A percentile compares a stretch with the other conserved stretches of the same genome.
These are phyloP conservation scores for Drosera spatulata DNA, from an alignment of 179 eudicot genomes.

Conservation along the genomic window DNA sequence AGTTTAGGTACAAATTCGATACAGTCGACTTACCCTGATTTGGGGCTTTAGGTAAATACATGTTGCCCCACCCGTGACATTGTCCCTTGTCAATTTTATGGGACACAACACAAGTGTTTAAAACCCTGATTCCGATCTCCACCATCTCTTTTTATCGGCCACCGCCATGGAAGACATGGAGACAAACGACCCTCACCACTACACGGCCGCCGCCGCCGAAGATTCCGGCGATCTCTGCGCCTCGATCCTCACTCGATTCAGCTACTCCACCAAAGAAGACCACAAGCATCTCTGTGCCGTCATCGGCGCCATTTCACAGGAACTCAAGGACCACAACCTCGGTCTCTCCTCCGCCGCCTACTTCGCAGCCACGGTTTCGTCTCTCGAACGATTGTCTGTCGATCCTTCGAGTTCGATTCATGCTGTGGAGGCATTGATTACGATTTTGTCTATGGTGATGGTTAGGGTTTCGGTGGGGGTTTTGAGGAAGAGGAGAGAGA, in stretches of 20 bases:
- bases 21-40: no score
- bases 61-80: no score
- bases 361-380: conserved; percentile 58
- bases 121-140: no score
- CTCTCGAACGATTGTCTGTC: conserved; percentile 46
- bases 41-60: no score
- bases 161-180: conserved; percentile 38
- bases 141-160: no score
- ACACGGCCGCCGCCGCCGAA: not conserved
- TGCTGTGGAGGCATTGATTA: conserved; percentile 37
- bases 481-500: conserved; percentile 26
- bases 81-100: no score
- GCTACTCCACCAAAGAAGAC: conserved; percentile 25
- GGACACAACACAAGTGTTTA: no score
- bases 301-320: conserved; percentile 66
- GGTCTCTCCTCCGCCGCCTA: conserved; percentile 50
- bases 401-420: conserved; percentile 6
- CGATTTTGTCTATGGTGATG: conserved; percentile 34
- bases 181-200: conserved; percentile 9
- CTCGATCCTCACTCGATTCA: conserved; percentile 28
- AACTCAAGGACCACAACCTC: conserved; percentile 45
- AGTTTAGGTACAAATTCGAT: no score
- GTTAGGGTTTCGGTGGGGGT: conserved; percentile 25
- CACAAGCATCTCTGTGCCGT: conserved; percentile 55
- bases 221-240: conserved; percentile 46